Conservation (phyloP, 257 asterid genomes). For the Nicotiana noctiflora region DNA sequence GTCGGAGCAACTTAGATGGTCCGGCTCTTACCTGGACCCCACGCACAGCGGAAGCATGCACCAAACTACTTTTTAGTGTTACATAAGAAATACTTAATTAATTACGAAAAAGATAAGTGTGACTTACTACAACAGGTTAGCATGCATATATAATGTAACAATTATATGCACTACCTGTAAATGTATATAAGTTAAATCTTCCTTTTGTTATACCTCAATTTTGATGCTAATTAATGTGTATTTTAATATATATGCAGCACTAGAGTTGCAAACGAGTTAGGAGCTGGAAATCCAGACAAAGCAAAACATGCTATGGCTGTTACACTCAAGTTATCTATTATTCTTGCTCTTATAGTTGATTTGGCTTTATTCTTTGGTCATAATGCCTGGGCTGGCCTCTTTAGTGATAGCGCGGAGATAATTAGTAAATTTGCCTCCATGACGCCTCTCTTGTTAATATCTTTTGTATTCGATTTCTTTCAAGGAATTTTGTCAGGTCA, state of each 20-base stretch:
- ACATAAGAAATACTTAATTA: too few species aligned
- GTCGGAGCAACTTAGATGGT: too few species aligned
- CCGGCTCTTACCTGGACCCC: too few species aligned
- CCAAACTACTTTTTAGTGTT: too few species aligned
- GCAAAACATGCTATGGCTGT: conserved; percentile 64
- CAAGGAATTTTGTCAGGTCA: conserved; percentile 67
- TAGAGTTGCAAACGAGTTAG: conserved; percentile 73
- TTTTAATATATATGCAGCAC: conserved; percentile 38
- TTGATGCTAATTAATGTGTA: not conserved
- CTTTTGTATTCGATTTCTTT: conserved; percentile 45
- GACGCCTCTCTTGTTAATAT: conserved; percentile 50
- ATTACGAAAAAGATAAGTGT: not conserved
- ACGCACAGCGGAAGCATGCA: too few species aligned
- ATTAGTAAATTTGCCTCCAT: conserved; percentile 40
- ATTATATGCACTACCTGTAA: not conserved
- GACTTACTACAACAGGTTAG: not conserved
- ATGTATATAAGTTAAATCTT: not conserved
- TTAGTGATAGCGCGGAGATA: conserved; percentile 51
- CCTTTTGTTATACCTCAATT: not conserved
- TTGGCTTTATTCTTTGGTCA: conserved; percentile 44
- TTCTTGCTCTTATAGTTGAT: conserved; percentile 30
- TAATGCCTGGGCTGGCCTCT: conserved; percentile 55
- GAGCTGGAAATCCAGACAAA: conserved; percentile 46
- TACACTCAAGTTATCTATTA: conserved; percentile 40
- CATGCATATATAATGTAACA: not conserved